Conservation (phyloP, 495 filamentous ascomycete species). For the Letharia lupina region DNA sequence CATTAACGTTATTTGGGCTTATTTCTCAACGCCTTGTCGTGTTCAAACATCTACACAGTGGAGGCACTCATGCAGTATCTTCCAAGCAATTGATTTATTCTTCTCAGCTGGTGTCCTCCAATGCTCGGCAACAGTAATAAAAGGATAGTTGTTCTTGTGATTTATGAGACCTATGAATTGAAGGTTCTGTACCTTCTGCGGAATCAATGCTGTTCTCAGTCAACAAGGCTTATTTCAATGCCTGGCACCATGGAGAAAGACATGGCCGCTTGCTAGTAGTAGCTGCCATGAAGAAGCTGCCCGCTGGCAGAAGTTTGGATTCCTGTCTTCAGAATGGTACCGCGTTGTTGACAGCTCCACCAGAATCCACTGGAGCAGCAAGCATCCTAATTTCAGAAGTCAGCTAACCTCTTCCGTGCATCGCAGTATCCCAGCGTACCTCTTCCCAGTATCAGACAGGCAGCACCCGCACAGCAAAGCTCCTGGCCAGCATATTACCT, state of each 20-base stretch:
- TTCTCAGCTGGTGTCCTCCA: not conserved
- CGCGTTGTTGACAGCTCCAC: conserved; percentile 44
- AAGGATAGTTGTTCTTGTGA: not conserved
- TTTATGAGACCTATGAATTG: not conserved
- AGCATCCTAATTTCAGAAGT: conserved; percentile 38
- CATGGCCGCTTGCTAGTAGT: not conserved
- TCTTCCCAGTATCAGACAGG: conserved; percentile 47
- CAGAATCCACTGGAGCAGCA: conserved; percentile 47
- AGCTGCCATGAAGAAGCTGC: not conserved
- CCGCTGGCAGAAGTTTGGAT: not conserved
- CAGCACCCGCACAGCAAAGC: conserved; percentile 54
- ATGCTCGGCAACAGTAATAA: not conserved
- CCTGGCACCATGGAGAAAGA: not conserved
- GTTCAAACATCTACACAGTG: not conserved
- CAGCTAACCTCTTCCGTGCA: conserved; percentile 8
- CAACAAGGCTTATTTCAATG: not conserved
- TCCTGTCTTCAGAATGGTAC: conserved; percentile 41
- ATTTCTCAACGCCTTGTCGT: not conserved
- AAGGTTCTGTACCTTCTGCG: not conserved
- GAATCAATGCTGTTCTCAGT: not conserved
- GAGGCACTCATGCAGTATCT: not conserved
- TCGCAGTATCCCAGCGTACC: conserved; percentile 33
- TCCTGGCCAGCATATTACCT: conserved; percentile 52
- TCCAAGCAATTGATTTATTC: not conserved
- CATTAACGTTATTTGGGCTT: not conserved